Evolutionary conservation across 2,329 filamentous ascomycete genomes (phyloP).

Genomic region (Clonostachys rhizophaga): DNA sequence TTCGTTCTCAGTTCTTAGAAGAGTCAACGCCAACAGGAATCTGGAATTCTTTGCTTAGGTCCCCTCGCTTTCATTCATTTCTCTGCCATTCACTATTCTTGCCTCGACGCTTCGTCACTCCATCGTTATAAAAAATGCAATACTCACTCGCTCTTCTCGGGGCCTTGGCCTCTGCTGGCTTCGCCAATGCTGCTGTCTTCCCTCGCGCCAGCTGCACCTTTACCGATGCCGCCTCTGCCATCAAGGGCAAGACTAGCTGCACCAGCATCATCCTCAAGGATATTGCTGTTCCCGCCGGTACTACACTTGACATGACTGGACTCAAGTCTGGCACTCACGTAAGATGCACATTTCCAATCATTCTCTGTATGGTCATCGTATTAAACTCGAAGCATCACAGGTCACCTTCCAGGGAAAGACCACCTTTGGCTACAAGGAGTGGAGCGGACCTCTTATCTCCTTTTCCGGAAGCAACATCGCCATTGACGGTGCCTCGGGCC

Average conservation of each 20-base stretch:
- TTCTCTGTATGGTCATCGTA: background rate
- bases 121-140: no score
- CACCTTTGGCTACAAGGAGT: constrained; percentile 63
- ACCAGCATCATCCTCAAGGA: constrained; percentile 46
- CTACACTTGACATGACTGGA: constrained; percentile 52
- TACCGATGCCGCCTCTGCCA: constrained; percentile 40
- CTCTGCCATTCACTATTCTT: no score
- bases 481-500: constrained; percentile 44
- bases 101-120: no score
- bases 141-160: constrained; percentile 9
- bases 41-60: no score
- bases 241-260: constrained; percentile 43
- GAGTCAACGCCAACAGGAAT: no score
- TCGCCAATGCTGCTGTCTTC: constrained; percentile 12
- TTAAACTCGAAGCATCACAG: constrained; percentile 19
- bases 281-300: constrained; percentile 51
- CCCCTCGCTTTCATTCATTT: no score
- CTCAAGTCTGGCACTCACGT: constrained; percentile 40
- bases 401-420: constrained; percentile 44
- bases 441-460: constrained; percentile 59
- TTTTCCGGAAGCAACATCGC: constrained; percentile 52
- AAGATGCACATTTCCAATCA: background rate
- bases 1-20: no score
- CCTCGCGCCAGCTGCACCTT: constrained; percentile 42
- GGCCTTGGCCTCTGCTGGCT: constrained; percentile 14